Evolutionary conservation across 805 yeast genomes (phyloP), one percentile per base, ranked within the genome.

Genomic region (Sungouiozyma ichnusensis): DNA sequence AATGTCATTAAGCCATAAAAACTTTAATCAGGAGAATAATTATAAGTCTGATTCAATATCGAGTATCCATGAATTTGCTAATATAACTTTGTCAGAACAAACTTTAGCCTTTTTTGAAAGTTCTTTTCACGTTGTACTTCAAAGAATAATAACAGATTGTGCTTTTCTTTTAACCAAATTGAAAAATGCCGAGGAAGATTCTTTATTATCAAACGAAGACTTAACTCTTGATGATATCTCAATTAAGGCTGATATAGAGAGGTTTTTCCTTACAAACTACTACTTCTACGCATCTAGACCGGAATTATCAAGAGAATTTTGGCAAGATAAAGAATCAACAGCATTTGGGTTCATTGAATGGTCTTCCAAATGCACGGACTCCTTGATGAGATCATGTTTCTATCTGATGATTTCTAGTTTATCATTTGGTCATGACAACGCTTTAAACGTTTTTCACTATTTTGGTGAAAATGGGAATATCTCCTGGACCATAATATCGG

Each of bases 291-390:
- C 73, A 20, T 69, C 74, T 15, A 69, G 94, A 43, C 76, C 79
- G 1, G 71, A 72, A 1, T 63, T 79, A 6, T 73, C 83, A 13
- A 53, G 68, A 1, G 62, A 65, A 11, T 82, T 85, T 54, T 88
- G 95, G 94, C 58, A 62, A 11, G 85, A 81, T 48, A 66, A 73
- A 16, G 77, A 73, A 41, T 73, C 81, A 13, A 78, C 79, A 44
- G 67, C 85, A 2, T 71, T 76, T 53, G 97, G 95, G 0, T 88
- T 92, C 49, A 67, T 90, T 34, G 76, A 75, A 42, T 92, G 97
- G 97, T 94, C 94, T 0, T 69, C 92, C 2, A 77, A 76, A 45
- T 79, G 84, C 52, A 86, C 79, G 46, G 85, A 85, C 14, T 80
- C 90, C 8, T 67, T 86, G 38, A 85, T 87, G 66, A 75, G 85